Evolutionary conservation across 108 stramenopile species (phyloP).

Genomic region (Hondaea fermentalgiana): DNA sequence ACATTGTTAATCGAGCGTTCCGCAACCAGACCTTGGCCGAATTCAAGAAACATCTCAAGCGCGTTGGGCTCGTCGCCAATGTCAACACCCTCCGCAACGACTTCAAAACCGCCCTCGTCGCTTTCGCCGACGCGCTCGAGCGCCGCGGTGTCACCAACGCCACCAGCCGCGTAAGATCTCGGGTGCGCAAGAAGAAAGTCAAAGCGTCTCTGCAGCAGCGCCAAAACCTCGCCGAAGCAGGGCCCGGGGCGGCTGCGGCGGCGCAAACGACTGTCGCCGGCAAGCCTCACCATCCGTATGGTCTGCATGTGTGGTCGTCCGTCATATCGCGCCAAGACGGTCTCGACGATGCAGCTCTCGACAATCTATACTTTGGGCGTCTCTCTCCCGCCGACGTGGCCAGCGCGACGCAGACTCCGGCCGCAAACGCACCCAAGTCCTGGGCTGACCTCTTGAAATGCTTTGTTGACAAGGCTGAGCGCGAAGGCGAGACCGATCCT

Average conservation of each 20-base stretch:
- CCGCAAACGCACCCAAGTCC: not conserved
- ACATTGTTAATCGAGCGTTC: not conserved
- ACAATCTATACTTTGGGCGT: not conserved
- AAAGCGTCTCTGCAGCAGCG: no score
- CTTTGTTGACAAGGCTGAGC: not conserved
- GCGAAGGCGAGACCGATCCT: not conserved
- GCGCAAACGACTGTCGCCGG: not conserved
- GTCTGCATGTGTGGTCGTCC: not conserved
- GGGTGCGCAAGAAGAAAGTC: no score
- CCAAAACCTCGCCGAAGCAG: not conserved
- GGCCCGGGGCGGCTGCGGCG: not conserved
- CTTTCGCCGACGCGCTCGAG: no score
- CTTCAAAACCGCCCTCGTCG: no score
- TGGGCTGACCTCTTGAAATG: not conserved
- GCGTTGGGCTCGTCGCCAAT: not conserved
- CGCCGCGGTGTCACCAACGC: no score
- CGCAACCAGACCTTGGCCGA: not conserved
- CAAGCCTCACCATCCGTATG: not conserved
- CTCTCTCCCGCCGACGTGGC: not conserved
- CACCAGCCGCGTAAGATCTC: no score
- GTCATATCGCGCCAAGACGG: not conserved
- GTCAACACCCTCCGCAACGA: not conserved
- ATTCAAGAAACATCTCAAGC: not conserved
- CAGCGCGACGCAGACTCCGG: not conserved
- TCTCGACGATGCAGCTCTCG: not conserved